Evolutionary conservation across 1,284 basidiomycete species (phyloP), one percentile per base, ranked within the genome.

Genomic region (Volvariella volvacea): DNA sequence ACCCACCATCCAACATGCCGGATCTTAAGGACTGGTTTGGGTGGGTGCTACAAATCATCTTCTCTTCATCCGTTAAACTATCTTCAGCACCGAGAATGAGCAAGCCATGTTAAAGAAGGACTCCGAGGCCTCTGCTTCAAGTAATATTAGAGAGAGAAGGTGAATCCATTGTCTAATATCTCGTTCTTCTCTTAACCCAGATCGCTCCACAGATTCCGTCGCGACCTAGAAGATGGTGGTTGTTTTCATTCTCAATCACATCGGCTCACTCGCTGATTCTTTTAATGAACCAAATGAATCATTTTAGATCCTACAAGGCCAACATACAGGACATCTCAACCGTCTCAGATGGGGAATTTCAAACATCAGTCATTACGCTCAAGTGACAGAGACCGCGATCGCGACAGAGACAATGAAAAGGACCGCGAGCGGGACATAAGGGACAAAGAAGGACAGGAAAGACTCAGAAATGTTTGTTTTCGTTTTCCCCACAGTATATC

Each of bases 291-390:
- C n/a, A n/a, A n/a, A n/a, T n/a, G n/a, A n/a, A 41, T 21, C 39
- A 19, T 36, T 46, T 12, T 53, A 77, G 77, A 83, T 64, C 62
- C 68, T 43, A 28, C 6, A 6, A 6, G 25, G 25, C 25, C 25
- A 28, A 12, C 25, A 6, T 28, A 28, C 12, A 28, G 25, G 25
- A 28, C 25, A 28, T 28, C 84, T 28, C 87, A 90, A 54, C 84
- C 85, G 22, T 88, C 88, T 34, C 87, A 89, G 65, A 90, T 90
- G 87, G 88, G 88, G 43, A 89, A 88, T 58, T 90, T 89, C 64
- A 85, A 88, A 54, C 88, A 90, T 55, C 88, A 89, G 54, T 85
- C 88, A 17, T 64, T 83, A 51, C 83, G 86, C 45, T 71, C 75
- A 28, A 71, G 68, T 45, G 84, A 86, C 58, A 74, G 80, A 30